Evolutionary conservation across 495 filamentous ascomycete genomes (phyloP).

Genomic region (Aspergillus affinis): DNA sequence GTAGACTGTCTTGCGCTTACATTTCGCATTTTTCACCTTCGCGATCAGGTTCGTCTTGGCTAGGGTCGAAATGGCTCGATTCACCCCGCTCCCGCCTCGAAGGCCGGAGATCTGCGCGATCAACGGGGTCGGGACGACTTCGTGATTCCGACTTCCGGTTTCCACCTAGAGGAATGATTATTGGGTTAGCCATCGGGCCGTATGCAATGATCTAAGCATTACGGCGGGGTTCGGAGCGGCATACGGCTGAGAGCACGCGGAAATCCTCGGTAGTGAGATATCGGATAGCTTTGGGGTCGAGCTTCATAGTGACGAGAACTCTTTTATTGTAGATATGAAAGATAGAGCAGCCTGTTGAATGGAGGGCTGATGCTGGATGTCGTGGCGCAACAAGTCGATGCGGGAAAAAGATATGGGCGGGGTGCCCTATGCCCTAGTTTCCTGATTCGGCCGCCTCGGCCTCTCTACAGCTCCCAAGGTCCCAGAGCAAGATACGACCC

Average conservation of each 20-base stretch:
- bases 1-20: slow-evolving; percentile 31
- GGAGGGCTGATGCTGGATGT: slow-evolving; percentile 10
- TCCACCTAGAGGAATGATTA: slow-evolving; percentile 63
- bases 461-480: not conserved
- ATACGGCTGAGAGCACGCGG: slow-evolving; percentile 87
- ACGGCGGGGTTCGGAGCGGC: slow-evolving; percentile 35
- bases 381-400: slow-evolving; percentile 5
- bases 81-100: slow-evolving; percentile 79
- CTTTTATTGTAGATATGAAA: not conserved
- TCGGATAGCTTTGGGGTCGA: slow-evolving; percentile 87
- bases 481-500: not conserved
- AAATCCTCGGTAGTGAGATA: slow-evolving; percentile 93
- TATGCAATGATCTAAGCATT: slow-evolving; percentile 15
- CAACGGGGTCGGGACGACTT: slow-evolving; percentile 87
- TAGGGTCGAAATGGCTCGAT: slow-evolving; percentile 80
- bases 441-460: slow-evolving; percentile 6
- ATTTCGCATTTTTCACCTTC: slow-evolving; percentile 91
- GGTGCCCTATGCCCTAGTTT: slow-evolving; percentile 49
- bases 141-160: slow-evolving; percentile 91
- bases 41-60: slow-evolving; percentile 93
- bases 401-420: slow-evolving; percentile 34
- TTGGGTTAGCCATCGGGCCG: slow-evolving; percentile 34
- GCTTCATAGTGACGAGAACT: slow-evolving; percentile 63
- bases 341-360: not conserved
- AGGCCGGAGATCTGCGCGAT: slow-evolving; percentile 82